Evolutionary conservation across 2,329 filamentous ascomycete species (phyloP).

Genomic region (Polytolypa hystricis): DNA sequence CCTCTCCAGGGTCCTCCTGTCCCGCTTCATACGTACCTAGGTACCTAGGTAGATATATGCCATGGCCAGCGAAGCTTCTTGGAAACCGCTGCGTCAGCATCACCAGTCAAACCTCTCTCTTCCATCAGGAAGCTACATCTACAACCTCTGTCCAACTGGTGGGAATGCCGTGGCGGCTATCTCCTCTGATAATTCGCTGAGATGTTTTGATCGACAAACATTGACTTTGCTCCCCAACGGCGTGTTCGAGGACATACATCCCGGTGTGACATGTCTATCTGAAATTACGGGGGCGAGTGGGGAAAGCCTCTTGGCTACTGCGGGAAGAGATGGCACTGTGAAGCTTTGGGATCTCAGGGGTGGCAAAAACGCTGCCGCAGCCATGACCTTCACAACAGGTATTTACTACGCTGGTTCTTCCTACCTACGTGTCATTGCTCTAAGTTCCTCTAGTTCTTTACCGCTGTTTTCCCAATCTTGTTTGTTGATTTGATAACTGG

Average conservation of each 20-base stretch:
- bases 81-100: constrained; percentile 6
- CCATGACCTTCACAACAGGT: constrained; percentile 27
- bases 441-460: no score
- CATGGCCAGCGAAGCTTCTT: not conserved
- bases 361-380: constrained; percentile 19
- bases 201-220: constrained; percentile 28
- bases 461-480: no score
- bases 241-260: constrained; percentile 9
- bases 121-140: constrained; percentile 33
- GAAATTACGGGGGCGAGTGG: constrained; percentile 7
- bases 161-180: constrained; percentile 29
- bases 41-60: not conserved
- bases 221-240: constrained; percentile 19
- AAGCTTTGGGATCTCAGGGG: constrained; percentile 32
- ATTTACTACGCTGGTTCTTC: constrained; percentile 12
- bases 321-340: constrained; percentile 29
- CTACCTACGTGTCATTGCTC: constrained; percentile 2
- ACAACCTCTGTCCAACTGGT: constrained; percentile 24
- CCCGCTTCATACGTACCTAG: no score
- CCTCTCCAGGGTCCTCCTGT: no score
- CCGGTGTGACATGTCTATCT: constrained; percentile 27
- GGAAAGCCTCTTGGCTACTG: constrained; percentile 13
- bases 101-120: constrained; percentile 26
- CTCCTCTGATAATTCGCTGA: constrained; percentile 36
- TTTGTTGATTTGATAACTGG: no score